Percentiles rank a stretch among this genome's conserved stretches.
phyloP scores from a whole-genome alignment of 805 yeast species.

The Candida maris region DNA sequence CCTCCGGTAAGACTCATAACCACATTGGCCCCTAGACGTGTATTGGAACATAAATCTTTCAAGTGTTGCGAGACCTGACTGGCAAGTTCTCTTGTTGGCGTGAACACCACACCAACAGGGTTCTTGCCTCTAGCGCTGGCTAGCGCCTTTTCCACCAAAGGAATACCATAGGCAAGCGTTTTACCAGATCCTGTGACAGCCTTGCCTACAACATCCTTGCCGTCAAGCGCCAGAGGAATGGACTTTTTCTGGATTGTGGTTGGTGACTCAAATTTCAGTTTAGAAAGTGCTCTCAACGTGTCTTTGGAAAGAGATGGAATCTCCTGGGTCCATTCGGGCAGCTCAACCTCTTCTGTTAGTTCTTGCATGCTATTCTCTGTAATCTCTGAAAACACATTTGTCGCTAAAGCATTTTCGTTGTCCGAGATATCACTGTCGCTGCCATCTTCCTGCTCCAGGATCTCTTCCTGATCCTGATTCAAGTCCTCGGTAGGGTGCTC shows the following conservation, averaged over 20 bases:
- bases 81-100: slow-evolving; percentile 96
- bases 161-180: slow-evolving; percentile 92
- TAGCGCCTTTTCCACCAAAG: slow-evolving; percentile 70
- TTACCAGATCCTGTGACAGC: slow-evolving; percentile 99
- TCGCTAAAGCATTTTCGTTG: slow-evolving; percentile 9
- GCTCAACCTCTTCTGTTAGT: slow-evolving; percentile 35
- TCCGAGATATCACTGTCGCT: slow-evolving; percentile 7
- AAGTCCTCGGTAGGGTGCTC: slow-evolving; percentile 4
- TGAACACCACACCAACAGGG: slow-evolving; percentile 77
- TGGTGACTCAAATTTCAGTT: slow-evolving; percentile 61
- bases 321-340: slow-evolving; percentile 58
- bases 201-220: slow-evolving; percentile 86
- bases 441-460: slow-evolving; percentile 11
- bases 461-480: slow-evolving; percentile 6
- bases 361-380: slow-evolving; percentile 9
- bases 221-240: slow-evolving; percentile 70
- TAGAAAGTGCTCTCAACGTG: slow-evolving; percentile 57
- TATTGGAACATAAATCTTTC: slow-evolving; percentile 47
- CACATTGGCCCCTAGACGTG: slow-evolving; percentile 41
- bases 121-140: slow-evolving; percentile 25
- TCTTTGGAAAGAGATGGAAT: slow-evolving; percentile 46
- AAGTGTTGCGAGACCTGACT: slow-evolving; percentile 88
- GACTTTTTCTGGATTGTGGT: slow-evolving; percentile 79
- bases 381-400: slow-evolving; percentile 16
- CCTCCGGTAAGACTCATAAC: slow-evolving; percentile 91